Evolutionary conservation across 176 grass and related monocot species (phyloP).

Genomic region (Paspalum vaginatum): DNA sequence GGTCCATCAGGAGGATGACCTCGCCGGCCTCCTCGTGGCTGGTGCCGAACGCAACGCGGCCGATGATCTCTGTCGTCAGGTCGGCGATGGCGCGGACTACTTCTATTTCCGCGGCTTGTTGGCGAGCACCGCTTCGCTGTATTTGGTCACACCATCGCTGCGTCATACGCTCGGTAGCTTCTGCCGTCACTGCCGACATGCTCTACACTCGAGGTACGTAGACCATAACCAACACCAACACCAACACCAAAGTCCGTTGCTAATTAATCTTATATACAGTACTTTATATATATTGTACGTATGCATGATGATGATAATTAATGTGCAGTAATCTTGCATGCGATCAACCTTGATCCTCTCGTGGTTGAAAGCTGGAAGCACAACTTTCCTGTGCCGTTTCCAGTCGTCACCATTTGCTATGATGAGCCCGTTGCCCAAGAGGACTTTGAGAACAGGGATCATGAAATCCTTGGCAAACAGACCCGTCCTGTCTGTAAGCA

Average conservation of each 20-base stretch:
- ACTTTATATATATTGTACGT: too few relatives aligned
- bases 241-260: not conserved
- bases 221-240: not conserved
- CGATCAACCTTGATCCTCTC: constrained; percentile 60
- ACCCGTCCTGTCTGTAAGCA: constrained; percentile 47
- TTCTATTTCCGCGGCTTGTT: constrained; percentile 29
- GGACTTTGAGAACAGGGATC: constrained; percentile 14
- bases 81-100: constrained; percentile 38
- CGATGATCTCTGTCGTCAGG: constrained; percentile 45
- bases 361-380: constrained; percentile 57
- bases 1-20: not conserved
- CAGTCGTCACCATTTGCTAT: constrained; percentile 41
- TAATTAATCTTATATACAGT: too few relatives aligned
- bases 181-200: constrained; percentile 34
- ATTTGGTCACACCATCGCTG: not conserved
- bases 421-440: constrained; percentile 49
- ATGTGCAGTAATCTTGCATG: not conserved
- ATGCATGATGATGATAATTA: too few relatives aligned
- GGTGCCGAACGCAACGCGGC: constrained; percentile 36
- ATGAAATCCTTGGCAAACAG: constrained; percentile 36
- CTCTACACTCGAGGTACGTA: not conserved
- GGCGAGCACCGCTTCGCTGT: not conserved
- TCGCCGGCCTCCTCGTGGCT: constrained; percentile 16
- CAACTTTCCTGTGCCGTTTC: constrained; percentile 50
- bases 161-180: constrained; percentile 24